These are phyloP conservation scores for Tricholoma bakamatsutake DNA, from an alignment of 768 basidiomycete species.

Conservation along the genomic window DNA sequence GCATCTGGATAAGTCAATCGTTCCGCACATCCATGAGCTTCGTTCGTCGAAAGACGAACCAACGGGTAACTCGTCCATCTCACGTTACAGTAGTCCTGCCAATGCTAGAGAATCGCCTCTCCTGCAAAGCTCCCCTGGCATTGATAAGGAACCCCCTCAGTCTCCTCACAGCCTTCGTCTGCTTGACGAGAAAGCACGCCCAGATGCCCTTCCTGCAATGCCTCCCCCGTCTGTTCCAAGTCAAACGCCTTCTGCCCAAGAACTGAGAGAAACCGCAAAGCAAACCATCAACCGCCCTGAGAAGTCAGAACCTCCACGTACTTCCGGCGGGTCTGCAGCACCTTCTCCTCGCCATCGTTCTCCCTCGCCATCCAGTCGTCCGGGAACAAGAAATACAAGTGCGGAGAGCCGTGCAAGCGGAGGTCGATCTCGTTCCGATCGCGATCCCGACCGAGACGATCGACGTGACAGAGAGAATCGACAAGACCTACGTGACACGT, in stretches of 20 bases:
- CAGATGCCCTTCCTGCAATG: slow-evolving; percentile 48
- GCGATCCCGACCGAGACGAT: slow-evolving; percentile 47
- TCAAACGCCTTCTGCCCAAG: slow-evolving; percentile 73
- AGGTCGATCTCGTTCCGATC: slow-evolving; percentile 52
- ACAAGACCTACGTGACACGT: slow-evolving; percentile 38
- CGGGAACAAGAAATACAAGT: slow-evolving; percentile 66
- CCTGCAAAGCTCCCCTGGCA: slow-evolving; percentile 11
- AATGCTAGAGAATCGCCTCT: slow-evolving; percentile 14
- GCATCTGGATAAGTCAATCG: slow-evolving; percentile 10
- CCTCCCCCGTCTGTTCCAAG: slow-evolving; percentile 76
- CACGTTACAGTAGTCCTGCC: slow-evolving; percentile 24
- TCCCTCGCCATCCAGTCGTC: slow-evolving; percentile 57
- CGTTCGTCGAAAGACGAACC: slow-evolving; percentile 18
- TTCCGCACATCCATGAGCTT: slow-evolving; percentile 14
- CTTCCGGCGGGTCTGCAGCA: slow-evolving; percentile 44
- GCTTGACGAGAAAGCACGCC: slow-evolving; percentile 35
- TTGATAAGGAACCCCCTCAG: slow-evolving; percentile 27
- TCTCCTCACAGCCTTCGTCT: slow-evolving; percentile 34
- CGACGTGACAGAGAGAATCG: slow-evolving; percentile 49
- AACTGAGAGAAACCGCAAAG: slow-evolving; percentile 75
- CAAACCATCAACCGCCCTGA: slow-evolving; percentile 49
- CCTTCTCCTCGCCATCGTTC: slow-evolving; percentile 62
- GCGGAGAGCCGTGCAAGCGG: slow-evolving; percentile 69
- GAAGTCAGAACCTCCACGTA: slow-evolving; percentile 39
- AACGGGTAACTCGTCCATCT: slow-evolving; percentile 11